A percentile compares a stretch with the other conserved stretches of the same genome.
These are phyloP conservation scores for Trifolium pratense DNA, from an alignment of 306 rosid species.

Conservation along the genomic window DNA sequence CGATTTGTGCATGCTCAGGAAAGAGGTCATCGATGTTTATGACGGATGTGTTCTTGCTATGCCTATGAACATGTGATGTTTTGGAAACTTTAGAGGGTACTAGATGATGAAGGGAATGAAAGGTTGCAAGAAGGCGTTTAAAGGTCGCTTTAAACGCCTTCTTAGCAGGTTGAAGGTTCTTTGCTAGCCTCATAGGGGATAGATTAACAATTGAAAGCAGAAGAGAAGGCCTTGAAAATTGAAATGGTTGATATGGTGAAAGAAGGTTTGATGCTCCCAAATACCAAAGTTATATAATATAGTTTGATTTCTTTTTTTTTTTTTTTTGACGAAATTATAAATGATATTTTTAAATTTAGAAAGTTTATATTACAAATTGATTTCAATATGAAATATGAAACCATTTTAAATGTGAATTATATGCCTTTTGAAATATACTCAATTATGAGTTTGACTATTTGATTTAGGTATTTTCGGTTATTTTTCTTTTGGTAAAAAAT, in stretches of 20 bases:
- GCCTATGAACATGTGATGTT: background rate
- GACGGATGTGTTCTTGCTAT: slow-evolving; percentile 43
- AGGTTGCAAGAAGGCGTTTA: slow-evolving; percentile 45
- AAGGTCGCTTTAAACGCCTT: slow-evolving; percentile 55
- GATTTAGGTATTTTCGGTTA: background rate
- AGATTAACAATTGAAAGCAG: slow-evolving; percentile 33
- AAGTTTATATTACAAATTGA: slow-evolving; percentile 8
- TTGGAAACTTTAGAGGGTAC: slow-evolving; percentile 41
- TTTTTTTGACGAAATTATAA: background rate
- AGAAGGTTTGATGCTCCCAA: slow-evolving; percentile 34
- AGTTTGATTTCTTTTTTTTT: background rate
- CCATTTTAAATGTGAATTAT: background rate
- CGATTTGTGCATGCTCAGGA: background rate
- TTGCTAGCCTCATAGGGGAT: slow-evolving; percentile 51
- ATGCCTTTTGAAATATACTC: too few species aligned
- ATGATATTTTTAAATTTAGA: background rate
- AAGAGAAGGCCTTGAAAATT: background rate
- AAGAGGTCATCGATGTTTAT: slow-evolving; percentile 69
- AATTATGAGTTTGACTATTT: background rate
- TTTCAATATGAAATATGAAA: background rate
- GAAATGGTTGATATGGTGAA: slow-evolving; percentile 29
- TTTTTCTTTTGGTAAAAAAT: background rate
- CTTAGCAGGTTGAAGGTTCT: slow-evolving; percentile 64
- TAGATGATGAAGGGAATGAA: slow-evolving; percentile 41
- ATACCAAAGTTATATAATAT: background rate